These are phyloP conservation scores for Teunomyces lycoperdinae DNA, from an alignment of 805 yeast species.

Conservation along the genomic window DNA sequence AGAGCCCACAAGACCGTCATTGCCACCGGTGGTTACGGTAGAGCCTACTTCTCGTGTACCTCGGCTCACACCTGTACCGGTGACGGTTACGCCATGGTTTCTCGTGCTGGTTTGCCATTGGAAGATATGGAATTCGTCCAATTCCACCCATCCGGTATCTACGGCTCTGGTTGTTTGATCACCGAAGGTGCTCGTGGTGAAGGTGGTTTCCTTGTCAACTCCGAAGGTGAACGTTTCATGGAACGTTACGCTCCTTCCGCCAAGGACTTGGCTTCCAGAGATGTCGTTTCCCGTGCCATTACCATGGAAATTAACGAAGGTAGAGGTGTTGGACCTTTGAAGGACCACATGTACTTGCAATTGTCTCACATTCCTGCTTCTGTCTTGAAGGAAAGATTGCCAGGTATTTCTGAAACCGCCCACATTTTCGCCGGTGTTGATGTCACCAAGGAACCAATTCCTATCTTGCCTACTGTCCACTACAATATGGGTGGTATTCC, in stretches of 20 bases:
- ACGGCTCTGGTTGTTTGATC: constrained; percentile 97
- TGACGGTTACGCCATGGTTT: constrained; percentile 97
- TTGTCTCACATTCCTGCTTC: constrained; percentile 90
- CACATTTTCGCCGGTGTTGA: constrained; percentile 98
- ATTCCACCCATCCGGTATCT: constrained; percentile 99
- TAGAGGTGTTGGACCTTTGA: constrained; percentile 96
- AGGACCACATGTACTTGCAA: constrained; percentile 94
- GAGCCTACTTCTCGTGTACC: constrained; percentile 98
- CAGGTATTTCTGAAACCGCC: constrained; percentile 99
- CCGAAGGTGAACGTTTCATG: constrained; percentile 99
- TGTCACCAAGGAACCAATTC: constrained; percentile 98
- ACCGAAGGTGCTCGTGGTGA: constrained; percentile 99
- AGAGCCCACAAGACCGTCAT: constrained; percentile 94
- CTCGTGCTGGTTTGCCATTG: constrained; percentile 97
- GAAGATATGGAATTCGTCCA: constrained; percentile 97
- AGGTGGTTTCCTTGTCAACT: constrained; percentile 95
- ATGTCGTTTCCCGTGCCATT: constrained; percentile 96
- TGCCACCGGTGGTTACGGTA: constrained; percentile 99
- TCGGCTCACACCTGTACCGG: constrained; percentile 99
- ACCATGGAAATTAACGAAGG: constrained; percentile 98
- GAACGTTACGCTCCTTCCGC: constrained; percentile 99
- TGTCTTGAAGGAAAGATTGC: constrained; percentile 91
- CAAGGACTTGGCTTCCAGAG: constrained; percentile 97
- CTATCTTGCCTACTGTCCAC: constrained; percentile 96
- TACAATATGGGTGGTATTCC: constrained; percentile 99